phyloP scores from a whole-genome alignment of 257 asterid genomes.

The Misopates orontium region DNA sequence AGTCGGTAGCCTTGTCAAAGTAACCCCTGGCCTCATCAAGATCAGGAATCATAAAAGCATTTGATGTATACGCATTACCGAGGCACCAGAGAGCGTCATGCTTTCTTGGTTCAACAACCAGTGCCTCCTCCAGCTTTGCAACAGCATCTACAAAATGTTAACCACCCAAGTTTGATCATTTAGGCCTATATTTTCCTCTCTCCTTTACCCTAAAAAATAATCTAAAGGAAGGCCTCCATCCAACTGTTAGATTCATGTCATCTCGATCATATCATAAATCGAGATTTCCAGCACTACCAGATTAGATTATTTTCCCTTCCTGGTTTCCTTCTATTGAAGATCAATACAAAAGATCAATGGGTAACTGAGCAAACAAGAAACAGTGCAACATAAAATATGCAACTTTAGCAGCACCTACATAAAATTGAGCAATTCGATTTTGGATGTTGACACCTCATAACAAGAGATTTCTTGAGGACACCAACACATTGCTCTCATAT shows the following conservation, averaged over 20 bases:
- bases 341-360: neutral
- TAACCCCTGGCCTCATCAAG: conserved; percentile 48
- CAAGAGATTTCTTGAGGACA: too few relatives aligned
- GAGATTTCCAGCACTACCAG: neutral
- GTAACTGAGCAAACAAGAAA: neutral
- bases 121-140: conserved; percentile 59
- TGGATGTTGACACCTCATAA: neutral
- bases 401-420: neutral
- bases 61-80: conserved; percentile 56
- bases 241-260: neutral
- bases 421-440: neutral
- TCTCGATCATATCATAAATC: neutral
- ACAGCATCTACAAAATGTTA: conserved; percentile 37
- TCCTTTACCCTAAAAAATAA: neutral
- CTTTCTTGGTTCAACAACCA: conserved; percentile 44
- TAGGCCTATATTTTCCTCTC: neutral
- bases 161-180: conserved; percentile 3
- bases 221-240: neutral
- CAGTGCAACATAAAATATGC: neutral
- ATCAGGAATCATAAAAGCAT: conserved; percentile 48
- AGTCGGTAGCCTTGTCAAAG: conserved; percentile 54
- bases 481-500: too few relatives aligned
- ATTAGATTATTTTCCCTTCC: neutral
- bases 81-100: conserved; percentile 52
- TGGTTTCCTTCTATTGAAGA: neutral